A percentile compares a stretch with the other conserved stretches of the same genome.
Evolutionary conservation across 2,329 filamentous ascomycete species (phyloP).

Genomic region (Blastomyces parvus): DNA sequence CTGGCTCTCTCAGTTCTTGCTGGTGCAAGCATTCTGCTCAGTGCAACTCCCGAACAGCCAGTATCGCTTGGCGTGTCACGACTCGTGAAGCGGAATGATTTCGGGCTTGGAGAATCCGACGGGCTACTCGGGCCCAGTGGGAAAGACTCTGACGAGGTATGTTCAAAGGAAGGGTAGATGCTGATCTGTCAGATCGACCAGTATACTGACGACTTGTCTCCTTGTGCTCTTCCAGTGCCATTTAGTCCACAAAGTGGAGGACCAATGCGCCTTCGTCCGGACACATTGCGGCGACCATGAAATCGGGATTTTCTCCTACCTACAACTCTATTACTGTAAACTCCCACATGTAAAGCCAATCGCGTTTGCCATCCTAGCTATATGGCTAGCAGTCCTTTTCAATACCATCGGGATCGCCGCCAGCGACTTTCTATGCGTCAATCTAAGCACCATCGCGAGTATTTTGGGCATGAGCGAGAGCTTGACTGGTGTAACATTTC

Average conservation of each 20-base stretch:
- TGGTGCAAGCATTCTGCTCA: conserved; percentile 23
- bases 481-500: conserved; percentile 87
- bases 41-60: not conserved
- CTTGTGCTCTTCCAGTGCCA: conserved; percentile 51
- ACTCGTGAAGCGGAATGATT: conserved; percentile 22
- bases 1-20: conserved; percentile 29
- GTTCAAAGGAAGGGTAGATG: not conserved
- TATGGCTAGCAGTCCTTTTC: conserved; percentile 85
- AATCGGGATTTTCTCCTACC: conserved; percentile 79
- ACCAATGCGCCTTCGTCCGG: conserved; percentile 81
- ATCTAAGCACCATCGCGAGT: conserved; percentile 82
- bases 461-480: conserved; percentile 92
- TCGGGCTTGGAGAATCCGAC: not conserved
- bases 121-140: not conserved
- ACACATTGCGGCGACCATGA: conserved; percentile 80
- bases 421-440: conserved; percentile 97
- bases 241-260: conserved; percentile 62
- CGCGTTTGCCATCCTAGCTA: conserved; percentile 66
- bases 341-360: conserved; percentile 59
- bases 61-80: conserved; percentile 7
- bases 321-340: conserved; percentile 82
- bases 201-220: not conserved
- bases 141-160: conserved; percentile 12
- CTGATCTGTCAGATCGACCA: not conserved
- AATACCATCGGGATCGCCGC: conserved; percentile 96